phyloP scores from a whole-genome alignment of 805 yeast species.

The Danielozyma ontarioensis region DNA sequence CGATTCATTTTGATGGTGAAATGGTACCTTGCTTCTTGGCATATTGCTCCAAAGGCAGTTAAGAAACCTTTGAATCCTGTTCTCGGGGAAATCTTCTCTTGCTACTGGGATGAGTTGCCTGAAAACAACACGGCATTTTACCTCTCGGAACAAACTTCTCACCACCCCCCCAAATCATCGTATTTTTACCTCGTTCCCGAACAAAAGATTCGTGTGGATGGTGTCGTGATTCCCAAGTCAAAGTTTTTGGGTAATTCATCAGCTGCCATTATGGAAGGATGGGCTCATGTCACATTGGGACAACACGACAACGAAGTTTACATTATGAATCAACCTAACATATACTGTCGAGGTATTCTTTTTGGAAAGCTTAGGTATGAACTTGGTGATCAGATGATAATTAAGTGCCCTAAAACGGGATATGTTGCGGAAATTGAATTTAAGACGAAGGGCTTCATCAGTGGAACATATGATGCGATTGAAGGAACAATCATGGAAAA shows the following conservation, averaged over 20 bases:
- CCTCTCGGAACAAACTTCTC: conserved; percentile 91
- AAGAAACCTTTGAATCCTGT: conserved; percentile 96
- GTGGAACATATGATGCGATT: conserved; percentile 88
- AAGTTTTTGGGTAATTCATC: conserved; percentile 91
- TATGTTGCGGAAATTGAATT: conserved; percentile 81
- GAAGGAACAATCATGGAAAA: conserved; percentile 58
- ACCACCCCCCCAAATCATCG: conserved; percentile 97
- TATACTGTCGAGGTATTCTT: conserved; percentile 89
- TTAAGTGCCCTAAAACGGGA: conserved; percentile 56
- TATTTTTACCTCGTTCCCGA: conserved; percentile 87
- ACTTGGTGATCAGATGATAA: conserved; percentile 85
- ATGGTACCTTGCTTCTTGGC: conserved; percentile 97
- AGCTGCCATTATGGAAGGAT: conserved; percentile 96
- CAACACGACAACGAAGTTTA: conserved; percentile 67
- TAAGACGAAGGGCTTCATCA: conserved; percentile 89
- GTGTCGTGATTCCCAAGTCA: conserved; percentile 81
- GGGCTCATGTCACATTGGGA: conserved; percentile 63
- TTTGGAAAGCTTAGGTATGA: conserved; percentile 89
- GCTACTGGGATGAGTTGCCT: conserved; percentile 87
- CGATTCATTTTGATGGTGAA: conserved; percentile 72
- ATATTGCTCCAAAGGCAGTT: conserved; percentile 97
- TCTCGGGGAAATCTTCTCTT: conserved; percentile 82
- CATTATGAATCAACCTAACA: conserved; percentile 88
- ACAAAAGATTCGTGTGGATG: conserved; percentile 78
- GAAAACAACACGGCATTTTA: conserved; percentile 68